Conservation (phyloP, 2,329 filamentous ascomycete species). For the Fusarium virguliforme region DNA sequence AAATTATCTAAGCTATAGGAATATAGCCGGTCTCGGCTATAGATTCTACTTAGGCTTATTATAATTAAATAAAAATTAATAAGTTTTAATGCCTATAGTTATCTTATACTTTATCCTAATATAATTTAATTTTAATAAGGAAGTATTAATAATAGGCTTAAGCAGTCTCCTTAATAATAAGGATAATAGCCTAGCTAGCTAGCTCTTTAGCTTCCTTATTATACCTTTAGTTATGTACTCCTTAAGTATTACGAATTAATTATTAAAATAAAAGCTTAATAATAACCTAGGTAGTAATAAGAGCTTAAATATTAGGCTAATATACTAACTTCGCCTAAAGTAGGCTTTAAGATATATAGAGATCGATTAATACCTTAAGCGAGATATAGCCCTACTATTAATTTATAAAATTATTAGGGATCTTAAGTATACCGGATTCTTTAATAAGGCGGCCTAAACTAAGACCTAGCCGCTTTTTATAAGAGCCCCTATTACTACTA, state of each 20-base stretch:
- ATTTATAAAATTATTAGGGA: conserved; percentile 1
- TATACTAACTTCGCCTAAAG: not conserved
- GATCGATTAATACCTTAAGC: conserved; percentile 11
- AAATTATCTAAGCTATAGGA: conserved; percentile 19
- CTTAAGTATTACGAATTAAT: not conserved
- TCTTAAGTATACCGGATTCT: conserved; percentile 10
- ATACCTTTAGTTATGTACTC: not conserved
- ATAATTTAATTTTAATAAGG: conserved; percentile 18
- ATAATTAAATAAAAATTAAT: not conserved
- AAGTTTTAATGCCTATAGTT: not conserved
- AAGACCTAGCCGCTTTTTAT: conserved; percentile 17
- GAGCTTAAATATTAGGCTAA: conserved; percentile 8
- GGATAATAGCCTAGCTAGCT: not conserved
- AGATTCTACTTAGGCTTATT: conserved; percentile 8
- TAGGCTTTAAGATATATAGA: conserved; percentile 14
- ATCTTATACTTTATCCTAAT: conserved; percentile 11
- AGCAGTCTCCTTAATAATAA: conserved; percentile 14
- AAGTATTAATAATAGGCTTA: conserved; percentile 20
- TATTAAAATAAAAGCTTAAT: conserved; percentile 13
- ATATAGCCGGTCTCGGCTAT: conserved; percentile 8
- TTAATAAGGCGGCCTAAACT: not conserved
- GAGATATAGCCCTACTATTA: conserved; percentile 5
- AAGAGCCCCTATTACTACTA: not conserved
- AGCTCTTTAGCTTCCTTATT: not conserved
- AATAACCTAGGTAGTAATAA: conserved; percentile 12